These are phyloP conservation scores for Stachybotrys elegans DNA, from an alignment of 2,329 filamentous ascomycete species.

Conservation along the genomic window DNA sequence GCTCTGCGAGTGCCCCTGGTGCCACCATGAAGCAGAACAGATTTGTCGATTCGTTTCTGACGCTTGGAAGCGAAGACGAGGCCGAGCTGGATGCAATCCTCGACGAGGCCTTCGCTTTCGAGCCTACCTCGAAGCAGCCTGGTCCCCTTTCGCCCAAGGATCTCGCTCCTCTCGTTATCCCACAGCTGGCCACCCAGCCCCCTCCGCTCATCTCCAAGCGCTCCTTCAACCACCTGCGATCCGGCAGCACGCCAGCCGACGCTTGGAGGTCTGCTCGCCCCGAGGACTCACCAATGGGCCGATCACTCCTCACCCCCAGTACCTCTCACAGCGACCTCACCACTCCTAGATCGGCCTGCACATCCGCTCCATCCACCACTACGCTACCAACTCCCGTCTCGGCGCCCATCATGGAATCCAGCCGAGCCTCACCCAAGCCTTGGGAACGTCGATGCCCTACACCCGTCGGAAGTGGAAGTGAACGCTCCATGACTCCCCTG, in stretches of 20 bases:
- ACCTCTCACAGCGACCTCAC: conserved; percentile 31
- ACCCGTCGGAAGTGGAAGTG: conserved; percentile 14
- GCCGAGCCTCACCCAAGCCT: conserved; percentile 36
- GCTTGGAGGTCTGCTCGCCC: conserved; percentile 32
- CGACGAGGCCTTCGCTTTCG: conserved; percentile 17
- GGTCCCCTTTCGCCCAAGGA: conserved; percentile 47
- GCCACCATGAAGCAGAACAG: conserved; percentile 40
- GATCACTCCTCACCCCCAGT: conserved; percentile 31
- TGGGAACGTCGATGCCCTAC: conserved; percentile 33
- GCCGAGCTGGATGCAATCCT: conserved; percentile 15
- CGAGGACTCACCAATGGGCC: conserved; percentile 42
- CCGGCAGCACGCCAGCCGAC: conserved; percentile 38
- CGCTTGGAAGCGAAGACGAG: conserved; percentile 17
- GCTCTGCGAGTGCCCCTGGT: conserved; percentile 58
- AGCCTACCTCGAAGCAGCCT: conserved; percentile 13
- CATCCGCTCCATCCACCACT: conserved; percentile 27
- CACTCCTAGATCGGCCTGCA: conserved; percentile 39
- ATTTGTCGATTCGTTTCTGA: conserved; percentile 18
- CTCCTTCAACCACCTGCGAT: conserved; percentile 40
- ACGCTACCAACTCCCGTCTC: conserved; percentile 46
- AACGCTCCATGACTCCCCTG: conserved; percentile 20
- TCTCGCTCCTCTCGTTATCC: conserved; percentile 54
- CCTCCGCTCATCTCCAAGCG: conserved; percentile 25
- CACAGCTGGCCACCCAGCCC: conserved; percentile 19
- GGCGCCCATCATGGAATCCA: conserved; percentile 36